phyloP scores from a whole-genome alignment of 176 grass and related monocot genomes.

The Otatea glauca region DNA sequence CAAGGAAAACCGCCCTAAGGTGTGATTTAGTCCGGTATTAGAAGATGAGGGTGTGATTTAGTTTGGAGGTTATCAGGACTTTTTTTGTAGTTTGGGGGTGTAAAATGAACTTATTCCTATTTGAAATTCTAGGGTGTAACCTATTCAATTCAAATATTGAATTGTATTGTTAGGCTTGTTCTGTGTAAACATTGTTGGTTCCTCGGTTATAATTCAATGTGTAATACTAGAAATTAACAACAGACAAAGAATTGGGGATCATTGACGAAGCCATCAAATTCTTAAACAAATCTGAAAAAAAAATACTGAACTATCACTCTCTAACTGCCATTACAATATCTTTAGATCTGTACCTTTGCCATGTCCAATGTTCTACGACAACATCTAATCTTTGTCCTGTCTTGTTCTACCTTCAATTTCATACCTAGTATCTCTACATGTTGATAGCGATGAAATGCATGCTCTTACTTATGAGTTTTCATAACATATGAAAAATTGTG shows the following conservation, averaged over 20 bases:
- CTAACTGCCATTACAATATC: too few species aligned
- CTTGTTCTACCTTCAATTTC: neutral
- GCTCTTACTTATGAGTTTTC: neutral
- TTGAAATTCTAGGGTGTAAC: neutral
- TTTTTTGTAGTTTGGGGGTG: too few species aligned
- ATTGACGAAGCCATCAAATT: too few species aligned
- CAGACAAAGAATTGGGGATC: too few species aligned
- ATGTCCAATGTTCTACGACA: neutral
- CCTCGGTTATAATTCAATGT: neutral
- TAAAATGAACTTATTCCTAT: neutral
- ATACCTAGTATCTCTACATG: conserved; percentile 18
- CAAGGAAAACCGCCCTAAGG: too few species aligned
- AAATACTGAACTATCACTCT: neutral
- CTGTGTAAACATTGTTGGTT: neutral
- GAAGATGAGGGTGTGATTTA: too few species aligned
- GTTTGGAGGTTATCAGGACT: too few species aligned
- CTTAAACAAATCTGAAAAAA: neutral
- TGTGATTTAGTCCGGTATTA: too few species aligned
- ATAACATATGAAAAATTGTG: conserved; percentile 1
- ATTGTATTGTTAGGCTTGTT: neutral
- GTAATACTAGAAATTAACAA: neutral
- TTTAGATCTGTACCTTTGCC: neutral
- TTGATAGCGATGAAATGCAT: neutral
- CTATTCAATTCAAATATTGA: neutral
- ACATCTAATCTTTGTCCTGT: neutral